Base-by-base conservation (phyloP, 2,329 filamentous ascomycete species). In the Fusarium siculi region DNA sequence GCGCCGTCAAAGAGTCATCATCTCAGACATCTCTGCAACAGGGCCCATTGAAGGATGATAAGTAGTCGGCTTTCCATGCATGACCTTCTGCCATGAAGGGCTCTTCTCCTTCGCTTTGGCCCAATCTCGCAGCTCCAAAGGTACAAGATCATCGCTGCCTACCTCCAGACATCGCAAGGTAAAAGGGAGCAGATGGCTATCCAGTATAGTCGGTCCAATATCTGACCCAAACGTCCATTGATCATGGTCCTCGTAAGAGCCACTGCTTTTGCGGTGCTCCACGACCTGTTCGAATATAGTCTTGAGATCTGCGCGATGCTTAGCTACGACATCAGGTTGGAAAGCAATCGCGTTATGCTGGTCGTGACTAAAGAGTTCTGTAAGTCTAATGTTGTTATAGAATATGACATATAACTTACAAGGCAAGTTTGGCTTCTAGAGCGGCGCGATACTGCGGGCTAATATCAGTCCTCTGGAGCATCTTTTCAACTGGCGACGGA, bases 41-140 rank as follows among this genome's bases (percentile, higher is more conserved):
- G 68, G 66, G 1, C 68, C 68, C 68, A 71, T 70, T 4, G 68
- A 70, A 39, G 66, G 68, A 46, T 71, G 40, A 37, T 66, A 66
- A 9, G 25, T 54, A 4, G 68, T 72, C 5, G 66, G 62, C 37
- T 49, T 61, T 16, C 68, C 66, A 23, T 49, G 66, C 68, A 67
- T 72, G 19, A 72, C 66, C 19, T 15, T 70, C 18, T 59, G 37
- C 66, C 68, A 72, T 8, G 52, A 43, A 4, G 57, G 43, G 28
- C 66, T 63, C 19, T 63, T 66, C 37, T 47, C 56, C 18, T 70
- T 70, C 1, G 25, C 28, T 21, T 62, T 21, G 15, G 68, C 68
- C 68, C 68, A 72, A 2, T 10, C 23, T 30, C 55, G 66, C 16
- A 72, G 18, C 46, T 70, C 68, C 15, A 14, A n/a, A 3, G 68